Percentiles rank a stretch among this genome's conserved stretches.
Evolutionary conservation across 2,329 filamentous ascomycete genomes (phyloP).

Genomic region (Xenoacremonium recifei): DNA sequence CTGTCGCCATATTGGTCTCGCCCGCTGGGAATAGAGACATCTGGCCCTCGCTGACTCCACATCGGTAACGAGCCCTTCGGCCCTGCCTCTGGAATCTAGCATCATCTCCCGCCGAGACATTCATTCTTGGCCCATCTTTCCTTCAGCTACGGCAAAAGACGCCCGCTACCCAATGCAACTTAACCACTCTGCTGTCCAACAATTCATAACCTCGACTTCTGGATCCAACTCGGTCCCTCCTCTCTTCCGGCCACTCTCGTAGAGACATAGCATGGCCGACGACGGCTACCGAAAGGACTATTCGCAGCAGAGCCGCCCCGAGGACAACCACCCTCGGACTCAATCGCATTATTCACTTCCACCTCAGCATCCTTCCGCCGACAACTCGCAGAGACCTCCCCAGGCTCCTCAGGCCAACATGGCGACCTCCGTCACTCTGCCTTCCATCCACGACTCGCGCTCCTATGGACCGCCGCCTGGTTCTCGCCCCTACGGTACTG

Average conservation of each 20-base stretch:
- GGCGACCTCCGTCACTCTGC: constrained; percentile 45
- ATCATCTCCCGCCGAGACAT: constrained; percentile 25
- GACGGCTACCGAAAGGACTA: constrained; percentile 37
- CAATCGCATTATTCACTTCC: constrained; percentile 35
- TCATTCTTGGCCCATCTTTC: constrained; percentile 21
- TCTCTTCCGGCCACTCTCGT: constrained; percentile 24
- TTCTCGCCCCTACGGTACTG: constrained; percentile 31
- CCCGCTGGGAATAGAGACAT: neutral
- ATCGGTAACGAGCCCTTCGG: constrained; percentile 17
- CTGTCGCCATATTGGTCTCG: too few relatives aligned
- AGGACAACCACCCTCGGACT: constrained; percentile 42
- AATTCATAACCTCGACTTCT: constrained; percentile 8
- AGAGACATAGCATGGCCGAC: constrained; percentile 38
- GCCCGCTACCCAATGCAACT: constrained; percentile 8
- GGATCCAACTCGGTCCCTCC: constrained; percentile 16
- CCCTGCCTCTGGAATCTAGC: constrained; percentile 24
- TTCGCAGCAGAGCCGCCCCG: constrained; percentile 33
- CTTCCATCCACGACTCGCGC: constrained; percentile 49
- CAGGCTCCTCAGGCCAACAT: constrained; percentile 34
- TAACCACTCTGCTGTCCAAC: constrained; percentile 7
- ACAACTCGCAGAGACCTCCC: constrained; percentile 35
- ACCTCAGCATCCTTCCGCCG: constrained; percentile 36
- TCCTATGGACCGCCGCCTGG: constrained; percentile 32
- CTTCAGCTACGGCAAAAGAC: constrained; percentile 10
- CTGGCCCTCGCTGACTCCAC: constrained; percentile 13